Percentiles rank a stretch among this genome's conserved stretches.
phyloP scores from a whole-genome alignment of 2,329 filamentous ascomycete species.

The Ascocoryne sarcoides region DNA sequence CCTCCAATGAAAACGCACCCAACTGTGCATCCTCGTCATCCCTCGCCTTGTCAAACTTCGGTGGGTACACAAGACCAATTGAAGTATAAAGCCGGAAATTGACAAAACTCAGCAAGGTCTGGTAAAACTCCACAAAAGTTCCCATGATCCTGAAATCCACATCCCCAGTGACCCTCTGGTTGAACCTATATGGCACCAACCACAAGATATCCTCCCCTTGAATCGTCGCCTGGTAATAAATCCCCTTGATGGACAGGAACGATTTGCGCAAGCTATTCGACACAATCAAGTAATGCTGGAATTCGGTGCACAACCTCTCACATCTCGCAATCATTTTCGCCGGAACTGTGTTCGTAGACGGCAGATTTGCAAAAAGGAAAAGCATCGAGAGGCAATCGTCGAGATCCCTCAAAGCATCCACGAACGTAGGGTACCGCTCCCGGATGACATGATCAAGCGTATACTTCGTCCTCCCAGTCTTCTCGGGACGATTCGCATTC shows the following conservation, averaged over 20 bases:
- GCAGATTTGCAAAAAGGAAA: conserved; percentile 94
- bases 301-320: conserved; percentile 87
- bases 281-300: conserved; percentile 93
- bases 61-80: conserved; percentile 86
- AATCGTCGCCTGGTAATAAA: conserved; percentile 97
- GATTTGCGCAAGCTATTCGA: conserved; percentile 90
- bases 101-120: conserved; percentile 88
- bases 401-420: conserved; percentile 86
- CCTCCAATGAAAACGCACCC: conserved; percentile 83
- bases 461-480: conserved; percentile 81
- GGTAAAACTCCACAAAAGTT: conserved; percentile 98
- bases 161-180: conserved; percentile 86
- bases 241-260: conserved; percentile 97
- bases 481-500: conserved; percentile 82
- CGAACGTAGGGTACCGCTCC: conserved; percentile 95
- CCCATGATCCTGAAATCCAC: conserved; percentile 99
- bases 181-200: conserved; percentile 97
- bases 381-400: conserved; percentile 96
- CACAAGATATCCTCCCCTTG: conserved; percentile 95
- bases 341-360: conserved; percentile 79
- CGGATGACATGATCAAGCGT: conserved; percentile 95
- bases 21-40: conserved; percentile 88
- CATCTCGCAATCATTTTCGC: conserved; percentile 94
- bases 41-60: conserved; percentile 79
- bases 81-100: conserved; percentile 93